Evolutionary conservation across 257 asterid species (phyloP).

Genomic region (Nicotiana noctiflora): DNA sequence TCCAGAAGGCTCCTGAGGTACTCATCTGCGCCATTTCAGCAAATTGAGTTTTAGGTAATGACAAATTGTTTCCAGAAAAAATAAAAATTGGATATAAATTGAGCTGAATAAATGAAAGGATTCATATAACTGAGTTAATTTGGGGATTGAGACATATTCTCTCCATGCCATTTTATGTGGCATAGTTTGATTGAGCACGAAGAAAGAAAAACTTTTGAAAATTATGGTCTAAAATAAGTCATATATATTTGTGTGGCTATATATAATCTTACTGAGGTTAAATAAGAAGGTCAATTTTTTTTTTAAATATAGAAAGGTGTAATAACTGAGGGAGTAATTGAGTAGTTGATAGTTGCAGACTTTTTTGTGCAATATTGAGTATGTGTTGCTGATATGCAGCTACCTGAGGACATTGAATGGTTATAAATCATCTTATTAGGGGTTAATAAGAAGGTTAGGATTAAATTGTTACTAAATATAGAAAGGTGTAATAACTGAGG

Average conservation of each 20-base stretch:
- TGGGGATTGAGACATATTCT: neutral
- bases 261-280: too few relatives aligned
- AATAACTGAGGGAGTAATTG: neutral
- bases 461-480: too few relatives aligned
- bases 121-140: neutral
- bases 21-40: neutral
- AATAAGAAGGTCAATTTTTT: too few relatives aligned
- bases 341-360: neutral
- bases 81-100: neutral
- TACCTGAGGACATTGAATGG: slow-evolving; percentile 58
- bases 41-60: neutral
- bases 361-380: neutral
- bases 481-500: neutral
- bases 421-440: too few relatives aligned
- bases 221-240: too few relatives aligned
- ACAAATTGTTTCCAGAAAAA: neutral
- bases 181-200: too few relatives aligned
- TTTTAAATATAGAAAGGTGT: too few relatives aligned
- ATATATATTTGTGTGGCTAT: too few relatives aligned
- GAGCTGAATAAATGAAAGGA: neutral
- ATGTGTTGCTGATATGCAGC: slow-evolving; percentile 31
- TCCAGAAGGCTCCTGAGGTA: slow-evolving; percentile 87
- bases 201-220: too few relatives aligned
- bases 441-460: too few relatives aligned
- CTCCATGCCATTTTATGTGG: neutral